Evolutionary conservation across 192 early-diverging fungal genomes (phyloP).

Genomic region (Backusella morwellensis): DNA sequence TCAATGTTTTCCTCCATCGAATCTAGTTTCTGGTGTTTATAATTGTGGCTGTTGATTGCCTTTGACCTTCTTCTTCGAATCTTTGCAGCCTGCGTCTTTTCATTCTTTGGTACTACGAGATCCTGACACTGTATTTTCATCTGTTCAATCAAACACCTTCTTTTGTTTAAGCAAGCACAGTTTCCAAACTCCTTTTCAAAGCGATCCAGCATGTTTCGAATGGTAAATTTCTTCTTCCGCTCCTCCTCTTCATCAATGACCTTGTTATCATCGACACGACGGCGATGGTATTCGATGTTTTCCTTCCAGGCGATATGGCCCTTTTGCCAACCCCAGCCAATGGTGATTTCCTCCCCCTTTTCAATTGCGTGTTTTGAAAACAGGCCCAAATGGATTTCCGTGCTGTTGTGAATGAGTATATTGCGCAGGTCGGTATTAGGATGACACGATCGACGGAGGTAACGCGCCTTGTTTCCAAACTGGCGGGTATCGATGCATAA

Average conservation of each 20-base stretch:
- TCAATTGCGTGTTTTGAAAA: constrained; percentile 57
- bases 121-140: constrained; percentile 29
- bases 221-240: constrained; percentile 25
- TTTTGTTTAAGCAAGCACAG: constrained; percentile 45
- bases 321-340: constrained; percentile 70
- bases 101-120: background rate
- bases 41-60: background rate
- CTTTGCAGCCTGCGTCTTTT: background rate
- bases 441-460: constrained; percentile 63
- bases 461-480: constrained; percentile 67
- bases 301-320: constrained; percentile 42
- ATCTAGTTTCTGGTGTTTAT: background rate
- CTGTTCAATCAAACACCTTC: constrained; percentile 42
- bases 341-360: constrained; percentile 66
- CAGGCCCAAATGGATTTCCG: constrained; percentile 63
- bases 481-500: constrained; percentile 70
- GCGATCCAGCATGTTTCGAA: constrained; percentile 32
- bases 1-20: constrained; percentile 18
- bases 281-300: constrained; percentile 17
- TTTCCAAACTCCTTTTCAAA: constrained; percentile 39
- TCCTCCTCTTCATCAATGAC: constrained; percentile 23
- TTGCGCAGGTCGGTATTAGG: constrained; percentile 64
- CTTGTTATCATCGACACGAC: constrained; percentile 14
- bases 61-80: background rate
- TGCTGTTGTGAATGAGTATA: constrained; percentile 47